Evolutionary conservation across 306 rosid genomes (phyloP).

Genomic region (Castanospermum australe): DNA sequence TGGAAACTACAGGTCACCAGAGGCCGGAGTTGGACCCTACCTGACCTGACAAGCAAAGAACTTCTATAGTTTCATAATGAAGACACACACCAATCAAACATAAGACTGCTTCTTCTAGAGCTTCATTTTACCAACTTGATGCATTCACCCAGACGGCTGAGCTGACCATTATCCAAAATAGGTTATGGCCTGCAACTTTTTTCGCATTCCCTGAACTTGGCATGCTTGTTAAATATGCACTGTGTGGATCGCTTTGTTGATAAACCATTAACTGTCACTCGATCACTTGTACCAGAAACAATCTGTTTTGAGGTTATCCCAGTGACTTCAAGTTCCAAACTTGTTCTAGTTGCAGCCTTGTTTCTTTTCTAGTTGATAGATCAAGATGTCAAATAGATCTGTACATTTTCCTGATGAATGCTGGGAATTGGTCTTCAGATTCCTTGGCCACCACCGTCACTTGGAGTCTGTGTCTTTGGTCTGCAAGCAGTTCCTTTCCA

Average conservation of each 20-base stretch:
- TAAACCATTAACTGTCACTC: neutral
- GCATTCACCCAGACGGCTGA: neutral
- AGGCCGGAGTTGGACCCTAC: too few species aligned
- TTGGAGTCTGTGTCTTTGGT: conserved; percentile 58
- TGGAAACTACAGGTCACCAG: conserved; percentile 31
- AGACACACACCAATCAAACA: conserved; percentile 15
- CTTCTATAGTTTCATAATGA: conserved; percentile 23
- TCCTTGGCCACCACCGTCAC: conserved; percentile 34
- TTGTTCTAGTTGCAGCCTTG: neutral
- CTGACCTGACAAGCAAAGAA: conserved; percentile 35
- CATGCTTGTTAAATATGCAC: conserved; percentile 8
- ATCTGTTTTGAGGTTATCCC: neutral
- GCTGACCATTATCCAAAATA: conserved; percentile 3
- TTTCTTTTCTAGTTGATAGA: neutral
- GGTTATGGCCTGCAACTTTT: neutral
- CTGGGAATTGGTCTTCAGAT: conserved; percentile 60
- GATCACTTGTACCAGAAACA: neutral
- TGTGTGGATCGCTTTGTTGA: neutral
- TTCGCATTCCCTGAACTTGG: neutral
- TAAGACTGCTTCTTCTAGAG: neutral
- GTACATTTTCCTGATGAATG: conserved; percentile 50
- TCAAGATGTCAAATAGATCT: neutral
- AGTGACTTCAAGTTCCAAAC: neutral
- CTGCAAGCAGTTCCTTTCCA: conserved; percentile 60
- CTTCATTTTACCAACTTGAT: neutral